phyloP scores from a whole-genome alignment of 805 yeast genomes.

The Ascoidea rubescens region DNA sequence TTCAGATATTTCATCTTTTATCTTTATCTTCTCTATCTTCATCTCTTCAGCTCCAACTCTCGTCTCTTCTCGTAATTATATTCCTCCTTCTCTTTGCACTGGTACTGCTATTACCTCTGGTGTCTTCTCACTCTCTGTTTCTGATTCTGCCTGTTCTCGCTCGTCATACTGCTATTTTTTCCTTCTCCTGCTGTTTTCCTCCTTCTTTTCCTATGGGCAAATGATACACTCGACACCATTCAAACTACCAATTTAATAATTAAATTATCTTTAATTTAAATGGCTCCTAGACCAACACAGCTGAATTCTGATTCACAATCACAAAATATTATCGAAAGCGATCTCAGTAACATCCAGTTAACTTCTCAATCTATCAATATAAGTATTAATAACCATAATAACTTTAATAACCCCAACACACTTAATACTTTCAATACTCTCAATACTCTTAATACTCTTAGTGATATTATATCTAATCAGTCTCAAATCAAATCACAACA shows the following conservation, averaged over 20 bases:
- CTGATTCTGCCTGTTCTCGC: not conserved
- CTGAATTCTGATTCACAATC: not conserved
- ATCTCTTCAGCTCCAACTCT: slow-evolving; percentile 11
- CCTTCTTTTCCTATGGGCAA: not conserved
- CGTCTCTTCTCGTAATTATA: slow-evolving; percentile 4
- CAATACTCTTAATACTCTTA: not conserved
- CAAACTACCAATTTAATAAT: too few species aligned
- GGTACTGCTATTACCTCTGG: too few species aligned
- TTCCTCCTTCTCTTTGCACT: slow-evolving; percentile 1
- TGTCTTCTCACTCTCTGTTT: too few species aligned
- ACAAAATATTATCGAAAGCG: not conserved
- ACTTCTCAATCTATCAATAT: not conserved
- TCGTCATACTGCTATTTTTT: not conserved
- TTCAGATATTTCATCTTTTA: too few species aligned
- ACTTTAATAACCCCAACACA: not conserved
- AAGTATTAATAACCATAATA: not conserved
- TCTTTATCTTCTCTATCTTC: too few species aligned
- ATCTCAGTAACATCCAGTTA: not conserved
- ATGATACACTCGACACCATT: too few species aligned
- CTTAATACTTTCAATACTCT: not conserved
- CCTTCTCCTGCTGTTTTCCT: not conserved
- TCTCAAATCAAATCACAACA: not conserved
- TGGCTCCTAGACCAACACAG: too few species aligned
- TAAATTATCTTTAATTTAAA: too few species aligned
- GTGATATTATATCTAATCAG: not conserved